Evolutionary conservation across 345 rosid species (phyloP), one percentile per base, ranked within the genome.

Genomic region (Corchorus olitorius): DNA sequence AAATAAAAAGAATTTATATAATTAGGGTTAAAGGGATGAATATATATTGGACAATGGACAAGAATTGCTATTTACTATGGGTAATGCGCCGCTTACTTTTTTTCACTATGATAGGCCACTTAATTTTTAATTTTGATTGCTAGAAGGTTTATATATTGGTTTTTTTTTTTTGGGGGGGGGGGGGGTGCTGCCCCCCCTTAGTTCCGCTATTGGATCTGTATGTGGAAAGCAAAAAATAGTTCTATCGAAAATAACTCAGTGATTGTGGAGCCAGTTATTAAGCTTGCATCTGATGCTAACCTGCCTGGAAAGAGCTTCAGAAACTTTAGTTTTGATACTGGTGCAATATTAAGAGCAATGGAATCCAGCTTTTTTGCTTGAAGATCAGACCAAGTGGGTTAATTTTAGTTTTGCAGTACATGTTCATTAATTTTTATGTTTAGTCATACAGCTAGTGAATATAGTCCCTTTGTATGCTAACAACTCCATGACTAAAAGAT

Each of bases 141-240:
- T n/a, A n/a, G n/a, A n/a, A n/a, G n/a, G n/a, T n/a, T n/a, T n/a
- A n/a, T n/a, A n/a, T n/a, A n/a, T n/a, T n/a, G n/a, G n/a, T n/a
- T n/a, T n/a, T n/a, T n/a, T n/a, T n/a, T n/a, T n/a, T n/a, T n/a
- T n/a, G n/a, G n/a, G n/a, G n/a, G n/a, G n/a, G n/a, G n/a, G n/a
- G n/a, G n/a, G n/a, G n/a, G n/a, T n/a, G n/a, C n/a, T n/a, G n/a
- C n/a, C n/a, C n/a, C n/a, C n/a, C n/a, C n/a, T n/a, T n/a, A n/a
- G n/a, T n/a, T n/a, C n/a, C n/a, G n/a, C n/a, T n/a, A n/a, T n/a
- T n/a, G 89, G 68, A 79, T 81, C 52, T 83, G 88, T 60, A 85
- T 93, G 70, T 96, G 97, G 94, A 96, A 92, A 88, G 97, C 94
- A 34, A 96, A 77, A 91, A 83, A 83, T 70, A 81, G 78, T 80